Evolutionary conservation across 495 filamentous ascomycete species (phyloP).

Genomic region (Amphirosellinia nigrospora): DNA sequence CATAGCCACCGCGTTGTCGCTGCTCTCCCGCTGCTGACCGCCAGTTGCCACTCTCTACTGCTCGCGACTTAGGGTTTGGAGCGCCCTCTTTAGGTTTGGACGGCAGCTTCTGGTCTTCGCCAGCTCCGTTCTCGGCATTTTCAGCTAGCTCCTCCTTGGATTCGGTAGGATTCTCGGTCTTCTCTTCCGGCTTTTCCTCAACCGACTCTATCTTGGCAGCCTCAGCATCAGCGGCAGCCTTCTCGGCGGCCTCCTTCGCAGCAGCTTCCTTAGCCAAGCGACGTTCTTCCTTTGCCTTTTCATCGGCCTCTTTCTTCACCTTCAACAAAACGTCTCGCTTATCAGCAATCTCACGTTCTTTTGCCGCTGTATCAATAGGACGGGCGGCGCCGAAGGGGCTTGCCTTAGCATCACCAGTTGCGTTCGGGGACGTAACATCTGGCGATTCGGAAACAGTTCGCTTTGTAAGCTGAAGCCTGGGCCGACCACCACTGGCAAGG

Average conservation of each 20-base stretch:
- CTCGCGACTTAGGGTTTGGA: slow-evolving; percentile 45
- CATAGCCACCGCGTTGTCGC: slow-evolving; percentile 49
- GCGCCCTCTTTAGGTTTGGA: slow-evolving; percentile 31
- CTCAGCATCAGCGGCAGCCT: slow-evolving; percentile 51
- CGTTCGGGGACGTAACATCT: slow-evolving; percentile 55
- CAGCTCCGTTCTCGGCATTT: slow-evolving; percentile 32
- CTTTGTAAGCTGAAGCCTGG: slow-evolving; percentile 83
- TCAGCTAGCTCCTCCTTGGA: slow-evolving; percentile 32
- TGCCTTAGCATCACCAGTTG: slow-evolving; percentile 70
- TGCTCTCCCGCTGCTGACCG: slow-evolving; percentile 51
- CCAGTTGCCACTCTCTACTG: slow-evolving; percentile 60
- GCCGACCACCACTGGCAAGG: slow-evolving; percentile 65
- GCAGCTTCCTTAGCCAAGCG: slow-evolving; percentile 67
- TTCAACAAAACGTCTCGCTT: slow-evolving; percentile 73
- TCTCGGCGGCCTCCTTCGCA: slow-evolving; percentile 64
- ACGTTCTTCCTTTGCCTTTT: slow-evolving; percentile 81
- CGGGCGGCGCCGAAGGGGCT: slow-evolving; percentile 91
- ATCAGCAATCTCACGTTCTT: slow-evolving; percentile 89
- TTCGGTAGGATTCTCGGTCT: slow-evolving; percentile 32
- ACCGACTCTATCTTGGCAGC: slow-evolving; percentile 44
- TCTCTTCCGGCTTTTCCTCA: slow-evolving; percentile 27
- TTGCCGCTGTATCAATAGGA: slow-evolving; percentile 86
- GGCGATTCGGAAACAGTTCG: slow-evolving; percentile 80
- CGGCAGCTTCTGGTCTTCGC: slow-evolving; percentile 44
- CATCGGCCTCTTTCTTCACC: slow-evolving; percentile 87